Percentiles rank a stretch among this genome's conserved stretches.
These are phyloP conservation scores for Plicaturopsis crispa DNA, from an alignment of 768 basidiomycete species.

Conservation along the genomic window DNA sequence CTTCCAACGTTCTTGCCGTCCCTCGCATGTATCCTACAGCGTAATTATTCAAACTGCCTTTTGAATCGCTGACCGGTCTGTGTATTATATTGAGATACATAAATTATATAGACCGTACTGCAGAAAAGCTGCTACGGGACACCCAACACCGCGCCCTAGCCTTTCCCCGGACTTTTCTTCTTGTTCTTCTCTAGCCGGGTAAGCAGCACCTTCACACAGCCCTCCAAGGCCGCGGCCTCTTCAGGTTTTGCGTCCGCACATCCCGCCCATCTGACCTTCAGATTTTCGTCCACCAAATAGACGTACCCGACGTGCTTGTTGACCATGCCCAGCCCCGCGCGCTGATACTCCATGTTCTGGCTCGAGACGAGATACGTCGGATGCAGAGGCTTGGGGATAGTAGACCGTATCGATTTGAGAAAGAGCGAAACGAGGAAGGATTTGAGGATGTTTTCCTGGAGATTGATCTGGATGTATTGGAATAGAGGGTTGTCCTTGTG, in stretches of 20 bases:
- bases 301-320: conserved; percentile 92
- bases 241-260: conserved; percentile 76
- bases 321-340: conserved; percentile 78
- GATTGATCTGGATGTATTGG: conserved; percentile 80
- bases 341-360: conserved; percentile 81
- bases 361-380: conserved; percentile 71
- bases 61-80: too few relatives aligned
- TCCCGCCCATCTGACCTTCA: conserved; percentile 88
- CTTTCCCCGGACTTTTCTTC: too few relatives aligned
- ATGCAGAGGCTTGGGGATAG: conserved; percentile 58
- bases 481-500: conserved; percentile 52
- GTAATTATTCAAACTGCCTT: too few relatives aligned
- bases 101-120: too few relatives aligned
- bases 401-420: conserved; percentile 60
- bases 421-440: conserved; percentile 85
- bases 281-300: conserved; percentile 79
- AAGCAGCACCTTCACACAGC: conserved; percentile 62
- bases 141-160: too few relatives aligned
- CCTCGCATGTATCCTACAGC: too few relatives aligned
- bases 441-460: conserved; percentile 92
- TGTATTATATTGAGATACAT: too few relatives aligned
- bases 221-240: conserved; percentile 63
- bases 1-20: too few relatives aligned
- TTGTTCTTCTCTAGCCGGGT: conserved; percentile 38
- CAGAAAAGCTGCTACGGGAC: too few relatives aligned